Evolutionary conservation across 805 yeast genomes (phyloP).

Genomic region (Jamesozyma gamospora): DNA sequence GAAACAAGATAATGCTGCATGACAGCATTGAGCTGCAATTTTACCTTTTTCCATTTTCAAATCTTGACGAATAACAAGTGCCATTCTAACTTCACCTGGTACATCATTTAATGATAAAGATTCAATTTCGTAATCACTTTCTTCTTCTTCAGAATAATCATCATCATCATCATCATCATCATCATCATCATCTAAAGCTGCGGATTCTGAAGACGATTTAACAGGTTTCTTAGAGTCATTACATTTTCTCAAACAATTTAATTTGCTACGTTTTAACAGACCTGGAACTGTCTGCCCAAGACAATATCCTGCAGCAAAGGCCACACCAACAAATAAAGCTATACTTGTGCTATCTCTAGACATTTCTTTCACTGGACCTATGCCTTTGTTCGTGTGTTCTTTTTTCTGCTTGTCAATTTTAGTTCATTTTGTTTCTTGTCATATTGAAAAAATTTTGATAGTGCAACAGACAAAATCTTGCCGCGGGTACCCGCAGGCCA

Average conservation of each 20-base stretch:
- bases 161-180: conserved; percentile 18
- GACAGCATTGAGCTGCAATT: conserved; percentile 95
- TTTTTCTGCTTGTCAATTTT: too few species aligned
- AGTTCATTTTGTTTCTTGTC: too few species aligned
- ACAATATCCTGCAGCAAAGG: conserved; percentile 25
- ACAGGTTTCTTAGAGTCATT: conserved; percentile 8
- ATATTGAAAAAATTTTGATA: too few species aligned
- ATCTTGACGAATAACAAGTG: conserved; percentile 79
- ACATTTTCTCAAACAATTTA: conserved; percentile 11
- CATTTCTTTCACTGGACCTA: too few species aligned
- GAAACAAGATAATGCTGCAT: conserved; percentile 91
- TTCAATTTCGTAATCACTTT: conserved; percentile 49
- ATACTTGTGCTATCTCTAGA: too few species aligned
- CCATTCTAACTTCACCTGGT: conserved; percentile 80
- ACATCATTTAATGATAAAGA: conserved; percentile 51
- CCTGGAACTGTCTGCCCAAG: conserved; percentile 18
- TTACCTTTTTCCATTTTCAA: conserved; percentile 90
- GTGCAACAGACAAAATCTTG: too few species aligned
- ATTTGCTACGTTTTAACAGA: conserved; percentile 8
- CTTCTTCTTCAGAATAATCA: conserved; percentile 37
- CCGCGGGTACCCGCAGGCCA: too few species aligned
- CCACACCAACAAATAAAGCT: conserved; percentile 12
- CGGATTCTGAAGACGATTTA: too few species aligned
- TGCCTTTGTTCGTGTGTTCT: too few species aligned
- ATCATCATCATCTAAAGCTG: background rate